These are phyloP conservation scores for Mychonastes homosphaera DNA, from an alignment of 139 green algal genomes.

Conservation along the genomic window DNA sequence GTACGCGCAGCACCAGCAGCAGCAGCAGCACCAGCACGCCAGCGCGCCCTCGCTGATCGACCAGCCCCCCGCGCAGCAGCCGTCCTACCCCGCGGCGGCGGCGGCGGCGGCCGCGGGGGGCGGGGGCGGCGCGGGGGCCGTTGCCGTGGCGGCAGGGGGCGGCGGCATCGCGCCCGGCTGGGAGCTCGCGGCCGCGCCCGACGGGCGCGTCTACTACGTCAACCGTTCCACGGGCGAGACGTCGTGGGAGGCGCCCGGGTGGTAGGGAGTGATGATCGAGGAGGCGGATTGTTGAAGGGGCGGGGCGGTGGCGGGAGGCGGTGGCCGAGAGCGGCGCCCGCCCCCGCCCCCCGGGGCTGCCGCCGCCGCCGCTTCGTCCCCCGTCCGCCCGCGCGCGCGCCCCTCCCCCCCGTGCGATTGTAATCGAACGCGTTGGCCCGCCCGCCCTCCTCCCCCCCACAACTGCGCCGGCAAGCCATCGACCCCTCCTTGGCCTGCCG, in stretches of 20 bases:
- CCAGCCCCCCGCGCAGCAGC: slow-evolving; percentile 36
- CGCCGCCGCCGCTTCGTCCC: no score
- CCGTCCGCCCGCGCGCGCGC: no score
- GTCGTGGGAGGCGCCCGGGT: slow-evolving; percentile 72
- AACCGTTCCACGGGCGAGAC: slow-evolving; percentile 49
- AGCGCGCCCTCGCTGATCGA: slow-evolving; percentile 36
- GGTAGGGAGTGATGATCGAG: no score
- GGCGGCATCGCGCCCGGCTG: slow-evolving; percentile 22
- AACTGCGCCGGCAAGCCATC: no score
- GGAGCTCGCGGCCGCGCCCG: slow-evolving; percentile 64
- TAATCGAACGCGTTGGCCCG: no score
- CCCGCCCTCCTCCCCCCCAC: no score
- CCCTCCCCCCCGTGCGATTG: no score
- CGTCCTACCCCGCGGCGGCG: slow-evolving; percentile 34
- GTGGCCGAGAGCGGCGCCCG: no score
- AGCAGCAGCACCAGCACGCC: slow-evolving; percentile 8
- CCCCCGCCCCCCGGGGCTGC: no score
- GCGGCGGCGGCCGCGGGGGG: neutral
- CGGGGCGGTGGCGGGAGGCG: no score
- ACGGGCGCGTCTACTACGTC: slow-evolving; percentile 70
- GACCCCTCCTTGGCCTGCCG: no score
- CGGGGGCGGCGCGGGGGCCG: neutral
- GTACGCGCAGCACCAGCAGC: slow-evolving; percentile 1
- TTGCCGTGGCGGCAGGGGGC: neutral
- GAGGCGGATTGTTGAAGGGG: no score